Evolutionary conservation across 2,329 filamentous ascomycete species (phyloP).

Genomic region (Nectriaceae sp.): DNA sequence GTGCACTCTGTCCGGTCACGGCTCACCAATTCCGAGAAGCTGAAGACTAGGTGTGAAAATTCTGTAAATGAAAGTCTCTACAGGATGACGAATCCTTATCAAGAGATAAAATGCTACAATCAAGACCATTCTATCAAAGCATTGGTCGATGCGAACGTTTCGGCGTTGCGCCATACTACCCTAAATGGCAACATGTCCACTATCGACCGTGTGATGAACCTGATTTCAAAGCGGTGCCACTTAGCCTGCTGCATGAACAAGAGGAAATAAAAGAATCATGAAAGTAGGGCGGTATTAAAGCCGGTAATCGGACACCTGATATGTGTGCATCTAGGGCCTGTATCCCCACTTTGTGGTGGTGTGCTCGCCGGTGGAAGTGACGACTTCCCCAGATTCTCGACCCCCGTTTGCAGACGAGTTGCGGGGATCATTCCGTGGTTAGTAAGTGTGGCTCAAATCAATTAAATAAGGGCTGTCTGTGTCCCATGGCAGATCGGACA

Average conservation of each 20-base stretch:
- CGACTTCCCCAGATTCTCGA: neutral
- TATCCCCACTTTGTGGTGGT: constrained; percentile 7
- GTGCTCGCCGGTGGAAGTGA: constrained; percentile 7
- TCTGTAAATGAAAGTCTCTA: no score
- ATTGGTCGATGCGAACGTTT: no score
- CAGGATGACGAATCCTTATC: no score
- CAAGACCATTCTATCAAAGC: no score
- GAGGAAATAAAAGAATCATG: neutral
- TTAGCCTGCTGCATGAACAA: neutral
- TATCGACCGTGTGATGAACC: neutral
- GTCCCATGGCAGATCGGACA: neutral
- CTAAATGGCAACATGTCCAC: neutral
- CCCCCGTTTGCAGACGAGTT: neutral
- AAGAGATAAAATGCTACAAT: no score
- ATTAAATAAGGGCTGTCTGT: neutral
- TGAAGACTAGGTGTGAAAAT: no score
- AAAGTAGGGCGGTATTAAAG: neutral
- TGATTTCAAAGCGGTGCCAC: neutral
- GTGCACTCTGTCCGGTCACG: no score
- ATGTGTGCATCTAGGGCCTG: neutral
- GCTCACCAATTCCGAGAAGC: no score
- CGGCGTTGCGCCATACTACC: neutral
- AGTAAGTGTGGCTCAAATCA: neutral
- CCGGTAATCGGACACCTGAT: neutral
- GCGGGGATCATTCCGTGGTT: neutral